Evolutionary conservation across 768 basidiomycete genomes (phyloP).

Genomic region (Austroboletus festivus): DNA sequence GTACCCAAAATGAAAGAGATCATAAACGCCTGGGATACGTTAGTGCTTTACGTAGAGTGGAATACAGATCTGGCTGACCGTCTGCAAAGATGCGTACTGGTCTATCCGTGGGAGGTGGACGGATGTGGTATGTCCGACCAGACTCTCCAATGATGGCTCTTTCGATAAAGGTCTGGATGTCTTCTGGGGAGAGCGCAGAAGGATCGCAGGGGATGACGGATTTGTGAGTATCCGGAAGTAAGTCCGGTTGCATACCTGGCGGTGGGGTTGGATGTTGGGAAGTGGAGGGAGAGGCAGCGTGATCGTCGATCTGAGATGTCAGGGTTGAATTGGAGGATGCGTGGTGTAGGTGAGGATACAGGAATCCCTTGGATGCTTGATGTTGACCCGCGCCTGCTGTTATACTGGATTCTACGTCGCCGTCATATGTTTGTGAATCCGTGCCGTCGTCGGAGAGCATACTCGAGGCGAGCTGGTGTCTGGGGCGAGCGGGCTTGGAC

Average conservation of each 20-base stretch:
- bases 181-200: slow-evolving; percentile 64
- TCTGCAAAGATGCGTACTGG: slow-evolving; percentile 93
- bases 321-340: slow-evolving; percentile 55
- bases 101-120: slow-evolving; percentile 73
- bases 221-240: slow-evolving; percentile 38
- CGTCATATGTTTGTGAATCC: slow-evolving; percentile 88
- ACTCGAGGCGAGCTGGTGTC: slow-evolving; percentile 54
- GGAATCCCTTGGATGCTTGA: slow-evolving; percentile 26
- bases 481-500: slow-evolving; percentile 25
- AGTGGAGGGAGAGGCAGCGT: slow-evolving; percentile 14
- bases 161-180: slow-evolving; percentile 75
- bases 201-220: slow-evolving; percentile 53
- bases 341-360: slow-evolving; percentile 34
- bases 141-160: slow-evolving; percentile 71
- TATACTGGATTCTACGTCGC: slow-evolving; percentile 80
- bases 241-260: slow-evolving; percentile 31
- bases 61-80: slow-evolving; percentile 46
- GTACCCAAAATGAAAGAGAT: slow-evolving; percentile 95
- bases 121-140: slow-evolving; percentile 75
- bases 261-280: slow-evolving; percentile 20
- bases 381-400: slow-evolving; percentile 51
- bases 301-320: slow-evolving; percentile 38
- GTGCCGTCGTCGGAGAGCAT: slow-evolving; percentile 68
- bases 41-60: neutral
- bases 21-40: slow-evolving; percentile 75